Evolutionary conservation across 1,139 yeast species (phyloP), one percentile per base, ranked within the genome.

Genomic region (Pichiaceae sp.): DNA sequence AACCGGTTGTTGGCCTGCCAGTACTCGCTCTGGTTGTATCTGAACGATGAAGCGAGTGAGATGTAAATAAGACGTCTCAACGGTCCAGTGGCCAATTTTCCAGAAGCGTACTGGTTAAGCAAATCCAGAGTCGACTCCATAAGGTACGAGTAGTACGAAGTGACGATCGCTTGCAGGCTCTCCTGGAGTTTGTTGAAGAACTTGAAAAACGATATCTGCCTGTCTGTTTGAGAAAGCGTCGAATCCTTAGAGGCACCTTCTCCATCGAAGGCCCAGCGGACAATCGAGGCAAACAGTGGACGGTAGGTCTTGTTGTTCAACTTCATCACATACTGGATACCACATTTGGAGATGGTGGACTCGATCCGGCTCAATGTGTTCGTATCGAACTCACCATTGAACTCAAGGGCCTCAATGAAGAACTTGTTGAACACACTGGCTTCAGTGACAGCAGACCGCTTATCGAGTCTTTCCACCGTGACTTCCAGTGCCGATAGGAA

Each of bases 211-310:
- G 95, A 79, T 34, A 73, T 63, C 40, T 75, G 63, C 52, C 89
- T 68, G 31, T 78, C 72, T 8, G 57, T 50, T 50, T 75, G 78
- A 17, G 67, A 57, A 38, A 70, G 67, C 7, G 8, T 15, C 14
- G 61, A 54, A 3, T 56, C 50, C n/a, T n/a, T n/a, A 12, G 60
- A 61, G n/a, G 38, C 39, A 33, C 84, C 86, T 56, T 82, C 91
- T 38, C 87, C 95, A 44, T 75, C 79, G 47, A 84, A 72, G 3
- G 96, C 94, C 98, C 98, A 91, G 57, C 91, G 76, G n/a, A 82
- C 87, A 53, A 86, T 67, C 29, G 79, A 69, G 5, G 91, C 89
- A 63, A 93, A 89, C 52, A 86, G 63, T 19, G 98, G 98, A 54
- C 97, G 75, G 72, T 91, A 93, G 12, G 79, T 74, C 64, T 86